phyloP scores from a whole-genome alignment of 2,329 filamentous ascomycete genomes.

The Pyricularia sp. region DNA sequence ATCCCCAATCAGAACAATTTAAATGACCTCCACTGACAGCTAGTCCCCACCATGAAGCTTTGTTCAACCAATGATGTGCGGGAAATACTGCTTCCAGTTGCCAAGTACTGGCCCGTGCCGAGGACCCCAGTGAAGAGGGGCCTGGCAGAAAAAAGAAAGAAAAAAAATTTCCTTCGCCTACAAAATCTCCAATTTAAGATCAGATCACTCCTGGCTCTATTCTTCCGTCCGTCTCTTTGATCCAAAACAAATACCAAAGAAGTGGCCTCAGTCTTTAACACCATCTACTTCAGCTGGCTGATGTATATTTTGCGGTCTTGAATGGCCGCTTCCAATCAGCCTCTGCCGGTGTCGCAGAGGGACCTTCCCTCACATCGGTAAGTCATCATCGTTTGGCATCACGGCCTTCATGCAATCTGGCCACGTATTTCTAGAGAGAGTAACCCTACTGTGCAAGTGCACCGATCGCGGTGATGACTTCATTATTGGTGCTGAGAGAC shows the following conservation, averaged over 20 bases:
- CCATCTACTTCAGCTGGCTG: not conserved
- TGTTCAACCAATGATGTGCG: not conserved
- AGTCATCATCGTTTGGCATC: constrained; percentile 7
- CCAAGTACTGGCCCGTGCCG: not conserved
- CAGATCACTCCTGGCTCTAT: not conserved
- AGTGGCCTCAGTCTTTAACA: not conserved
- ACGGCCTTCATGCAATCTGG: not conserved
- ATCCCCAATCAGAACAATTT: not conserved
- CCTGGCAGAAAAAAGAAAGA: not conserved
- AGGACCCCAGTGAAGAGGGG: not conserved
- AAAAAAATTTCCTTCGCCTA: not conserved
- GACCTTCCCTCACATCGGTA: constrained; percentile 18
- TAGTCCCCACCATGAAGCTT: not conserved
- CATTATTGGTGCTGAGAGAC: constrained; percentile 46
- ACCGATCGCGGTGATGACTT: constrained; percentile 50
- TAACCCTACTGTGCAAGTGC: constrained; percentile 8
- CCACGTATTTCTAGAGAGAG: not conserved
- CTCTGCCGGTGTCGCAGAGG: constrained; percentile 9
- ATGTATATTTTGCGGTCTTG: not conserved
- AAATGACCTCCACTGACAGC: not conserved
- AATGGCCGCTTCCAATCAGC: constrained; percentile 9
- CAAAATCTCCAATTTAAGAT: not conserved
- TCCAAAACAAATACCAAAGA: not conserved
- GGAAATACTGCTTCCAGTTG: not conserved
- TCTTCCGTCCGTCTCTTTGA: no score